Base-by-base conservation (phyloP, 176 grass and related monocot genomes). In the Tuctoria greenei region DNA sequence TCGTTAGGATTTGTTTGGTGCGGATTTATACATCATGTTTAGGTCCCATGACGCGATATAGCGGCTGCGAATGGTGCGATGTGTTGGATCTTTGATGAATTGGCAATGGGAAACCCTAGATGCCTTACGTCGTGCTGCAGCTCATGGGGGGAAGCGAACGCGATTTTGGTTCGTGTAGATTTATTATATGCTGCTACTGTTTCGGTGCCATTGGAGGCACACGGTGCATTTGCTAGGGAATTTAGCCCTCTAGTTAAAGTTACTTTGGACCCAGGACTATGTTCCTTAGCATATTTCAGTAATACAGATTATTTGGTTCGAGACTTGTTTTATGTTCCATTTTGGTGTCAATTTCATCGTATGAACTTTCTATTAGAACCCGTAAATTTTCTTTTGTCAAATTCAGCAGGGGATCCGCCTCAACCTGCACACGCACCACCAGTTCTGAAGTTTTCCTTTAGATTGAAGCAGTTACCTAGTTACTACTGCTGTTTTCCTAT, bases 1-100 rank as follows among this genome's bases (percentile, higher is more conserved):
- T 47, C 8, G 37, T 52, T 80, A 86, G 83, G 77, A 63, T 80
- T 75, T 38, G 41, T 1, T 17, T n/a, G 45, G 64, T 36, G 15
- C 23, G 14, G 43, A 16, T 61, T 58, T 52, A 34, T 50, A 24
- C 34, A 20, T 21, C 7, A 27, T 67, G 18, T 15, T 39, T 64
- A 0, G 20, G 21, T 34, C 40, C 20, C 15, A 10, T 67, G 31
- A 14, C 8, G 63, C 6, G 41, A 31, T 42, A 34, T 43, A 13
- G 43, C 10, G 31, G 35, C 4, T 40, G 23, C 6, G 3, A 61
- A 12, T 65, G 39, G 41, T 47, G 37, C 26, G 25, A 9, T 36
- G 2, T 7, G 59, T 26, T 37, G 51, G 4, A 21, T 10, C 37
- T 13, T 76, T 10, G 28, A 26, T 47, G 4, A 13, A 21, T 46